Base-by-base conservation (phyloP, 2,329 filamentous ascomycete species). In the Ophiostoma perfectum region DNA sequence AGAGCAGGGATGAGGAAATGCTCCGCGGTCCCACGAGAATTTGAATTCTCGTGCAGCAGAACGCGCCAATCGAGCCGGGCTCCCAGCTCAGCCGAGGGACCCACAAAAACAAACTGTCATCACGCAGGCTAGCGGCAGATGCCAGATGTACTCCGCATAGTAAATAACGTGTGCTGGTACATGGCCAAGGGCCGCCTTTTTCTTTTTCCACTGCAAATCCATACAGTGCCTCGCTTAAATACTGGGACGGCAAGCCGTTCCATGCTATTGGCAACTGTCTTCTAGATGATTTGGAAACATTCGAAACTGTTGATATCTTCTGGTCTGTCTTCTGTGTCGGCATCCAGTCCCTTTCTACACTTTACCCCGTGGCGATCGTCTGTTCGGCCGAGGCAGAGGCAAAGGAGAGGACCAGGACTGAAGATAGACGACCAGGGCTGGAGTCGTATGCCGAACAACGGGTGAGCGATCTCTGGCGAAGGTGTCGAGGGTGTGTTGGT, bases 61-160 rank as follows among this genome's bases (percentile, higher is more conserved):
- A n/a, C 27, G 49, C 11, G 3, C 49, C 49, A 55, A 55, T 55
- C 49, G 27, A 8, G 27, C 4, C 6, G n/a, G n/a, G n/a, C n/a
- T 55, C n/a, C 7, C n/a, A 27, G 49, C 6, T 18, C 49, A 14
- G 4, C 3, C 49, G n/a, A 55, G 9, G 6, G 0, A 55, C 49
- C 49, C 49, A 55, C 14, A 55, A 55, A 55, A 55, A 55, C 27
- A 55, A 55, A 55, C 49, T 55, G 49, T 55, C 49, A 55, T 55
- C 18, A 55, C 27, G n/a, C 49, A 55, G 14, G n/a, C 49, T 55
- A 55, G 49, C 49, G 49, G 49, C 27, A 55, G 27, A 55, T 5
- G n/a, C 8, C 49, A 2, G 27, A 36, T 55, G 49, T 55, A 55
- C 49, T 11, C 5, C n/a, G 9, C 49, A 55, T 55, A 12, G 4